Conservation (phyloP, 129 eudicot species). For the Flaveria brownii region DNA sequence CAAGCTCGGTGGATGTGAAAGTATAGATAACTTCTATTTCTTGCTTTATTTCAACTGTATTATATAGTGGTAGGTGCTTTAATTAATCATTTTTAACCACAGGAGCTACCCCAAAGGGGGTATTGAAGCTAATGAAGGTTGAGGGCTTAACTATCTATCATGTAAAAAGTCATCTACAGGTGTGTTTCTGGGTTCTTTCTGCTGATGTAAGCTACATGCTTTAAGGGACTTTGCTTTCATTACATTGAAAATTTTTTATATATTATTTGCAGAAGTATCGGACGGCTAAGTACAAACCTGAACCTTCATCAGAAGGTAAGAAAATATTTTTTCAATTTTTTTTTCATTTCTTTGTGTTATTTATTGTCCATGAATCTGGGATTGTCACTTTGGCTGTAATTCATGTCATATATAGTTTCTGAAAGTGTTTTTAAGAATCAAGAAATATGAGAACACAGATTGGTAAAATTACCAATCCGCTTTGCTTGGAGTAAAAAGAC, state of each 20-base stretch:
- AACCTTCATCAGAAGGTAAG: slow-evolving; percentile 67
- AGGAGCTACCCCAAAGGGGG: slow-evolving; percentile 99
- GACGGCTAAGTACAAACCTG: slow-evolving; percentile 94
- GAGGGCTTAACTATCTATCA: slow-evolving; percentile 93
- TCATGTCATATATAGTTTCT: slow-evolving; percentile 8
- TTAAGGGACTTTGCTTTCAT: slow-evolving; percentile 9
- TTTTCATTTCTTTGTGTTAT: not conserved
- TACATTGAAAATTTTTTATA: slow-evolving; percentile 12
- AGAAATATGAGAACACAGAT: not conserved
- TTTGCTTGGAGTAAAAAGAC: slow-evolving; percentile 1
- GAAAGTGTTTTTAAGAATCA: not conserved
- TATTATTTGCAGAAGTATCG: slow-evolving; percentile 80
- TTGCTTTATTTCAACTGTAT: not conserved
- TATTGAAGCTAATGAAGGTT: slow-evolving; percentile 84
- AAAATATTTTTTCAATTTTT: not conserved
- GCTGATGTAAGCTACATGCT: slow-evolving; percentile 11
- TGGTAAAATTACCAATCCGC: not conserved
- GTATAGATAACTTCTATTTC: slow-evolving; percentile 31
- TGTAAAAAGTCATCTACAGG: slow-evolving; percentile 97
- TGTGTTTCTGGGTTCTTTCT: slow-evolving; percentile 29
- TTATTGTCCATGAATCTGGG: not conserved
- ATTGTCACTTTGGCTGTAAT: not conserved
- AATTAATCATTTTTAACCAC: slow-evolving; percentile 28
- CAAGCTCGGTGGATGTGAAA: slow-evolving; percentile 98
- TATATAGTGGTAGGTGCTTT: not conserved